A percentile compares a stretch with the other conserved stretches of the same genome.
Conservation (phyloP, 2,329 filamentous ascomycete genomes). For the Lasiodiplodia sp. region DNA sequence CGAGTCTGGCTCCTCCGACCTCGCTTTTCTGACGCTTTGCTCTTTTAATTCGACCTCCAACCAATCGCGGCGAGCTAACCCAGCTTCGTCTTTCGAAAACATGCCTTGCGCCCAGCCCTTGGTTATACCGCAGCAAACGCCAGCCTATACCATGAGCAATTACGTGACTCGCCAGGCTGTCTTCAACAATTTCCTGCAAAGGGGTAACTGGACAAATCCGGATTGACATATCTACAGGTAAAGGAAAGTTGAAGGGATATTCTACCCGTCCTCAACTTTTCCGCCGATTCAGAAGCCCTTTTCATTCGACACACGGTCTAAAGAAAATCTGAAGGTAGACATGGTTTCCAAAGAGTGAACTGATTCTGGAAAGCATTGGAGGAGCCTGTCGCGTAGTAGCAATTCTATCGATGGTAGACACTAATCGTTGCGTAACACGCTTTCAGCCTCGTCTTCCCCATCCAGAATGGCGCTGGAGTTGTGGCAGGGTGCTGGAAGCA, state of each 20-base stretch:
- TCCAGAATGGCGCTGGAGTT: background rate
- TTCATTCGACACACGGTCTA: too few relatives aligned
- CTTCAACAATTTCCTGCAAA: background rate
- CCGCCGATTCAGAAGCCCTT: too few relatives aligned
- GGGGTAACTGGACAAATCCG: background rate
- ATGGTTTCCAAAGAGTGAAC: too few relatives aligned
- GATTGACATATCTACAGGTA: background rate
- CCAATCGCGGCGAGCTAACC: background rate
- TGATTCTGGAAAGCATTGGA: too few relatives aligned
- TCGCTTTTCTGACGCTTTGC: background rate
- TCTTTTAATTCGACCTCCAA: background rate
- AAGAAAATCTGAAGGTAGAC: too few relatives aligned
- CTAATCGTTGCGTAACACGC: background rate
- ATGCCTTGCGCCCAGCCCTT: background rate
- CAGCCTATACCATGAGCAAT: slow-evolving; percentile 8
- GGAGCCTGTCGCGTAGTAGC: too few relatives aligned
- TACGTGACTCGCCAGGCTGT: background rate
- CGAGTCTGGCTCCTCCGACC: background rate
- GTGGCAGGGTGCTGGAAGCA: background rate
- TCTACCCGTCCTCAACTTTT: too few relatives aligned
- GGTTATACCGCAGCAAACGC: background rate
- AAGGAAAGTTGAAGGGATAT: too few relatives aligned
- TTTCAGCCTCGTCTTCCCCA: background rate
- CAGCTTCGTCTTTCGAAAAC: background rate
- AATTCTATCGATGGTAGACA: too few relatives aligned